phyloP scores from a whole-genome alignment of 768 basidiomycete species.

The Paxillus rubicundulus region DNA sequence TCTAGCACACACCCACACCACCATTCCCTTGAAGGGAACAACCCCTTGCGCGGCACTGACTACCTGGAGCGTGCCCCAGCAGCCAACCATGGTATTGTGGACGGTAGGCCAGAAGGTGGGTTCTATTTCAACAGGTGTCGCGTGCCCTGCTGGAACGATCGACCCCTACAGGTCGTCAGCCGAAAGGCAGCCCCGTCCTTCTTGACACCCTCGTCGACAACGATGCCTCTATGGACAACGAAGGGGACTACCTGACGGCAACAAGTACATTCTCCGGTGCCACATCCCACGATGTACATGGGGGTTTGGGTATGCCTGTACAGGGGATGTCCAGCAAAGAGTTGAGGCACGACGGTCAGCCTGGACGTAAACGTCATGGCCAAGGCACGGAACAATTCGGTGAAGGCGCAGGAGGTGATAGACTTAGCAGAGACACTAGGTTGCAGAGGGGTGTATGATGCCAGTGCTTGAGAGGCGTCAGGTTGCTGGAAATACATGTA shows the following conservation, averaged over 20 bases:
- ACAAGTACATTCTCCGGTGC: slow-evolving; percentile 30
- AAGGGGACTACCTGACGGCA: slow-evolving; percentile 8
- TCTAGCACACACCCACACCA: slow-evolving; percentile 10
- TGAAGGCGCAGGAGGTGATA: neutral
- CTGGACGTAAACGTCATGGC: slow-evolving; percentile 27
- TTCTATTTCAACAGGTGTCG: neutral
- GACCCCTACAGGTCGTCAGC: slow-evolving; percentile 12
- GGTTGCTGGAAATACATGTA: slow-evolving; percentile 7
- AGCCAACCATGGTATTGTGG: slow-evolving; percentile 19
- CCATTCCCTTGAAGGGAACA: slow-evolving; percentile 22
- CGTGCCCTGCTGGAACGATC: too few species aligned
- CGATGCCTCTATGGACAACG: slow-evolving; percentile 26
- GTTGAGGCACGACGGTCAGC: slow-evolving; percentile 33
- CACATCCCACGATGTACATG: slow-evolving; percentile 33
- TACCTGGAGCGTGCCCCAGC: slow-evolving; percentile 11
- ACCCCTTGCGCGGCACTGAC: slow-evolving; percentile 12
- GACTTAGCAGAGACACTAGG: neutral
- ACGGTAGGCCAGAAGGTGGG: slow-evolving; percentile 18
- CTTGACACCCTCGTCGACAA: slow-evolving; percentile 32
- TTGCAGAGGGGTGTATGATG: slow-evolving; percentile 1
- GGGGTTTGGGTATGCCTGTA: slow-evolving; percentile 29
- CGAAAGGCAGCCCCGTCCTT: slow-evolving; percentile 15
- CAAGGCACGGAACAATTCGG: slow-evolving; percentile 21
- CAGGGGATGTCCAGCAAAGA: slow-evolving; percentile 36
- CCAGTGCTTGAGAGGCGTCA: slow-evolving; percentile 9